Evolutionary conservation across 2,329 filamentous ascomycete species (phyloP).

Genomic region (Pestalotiopsis sp.): DNA sequence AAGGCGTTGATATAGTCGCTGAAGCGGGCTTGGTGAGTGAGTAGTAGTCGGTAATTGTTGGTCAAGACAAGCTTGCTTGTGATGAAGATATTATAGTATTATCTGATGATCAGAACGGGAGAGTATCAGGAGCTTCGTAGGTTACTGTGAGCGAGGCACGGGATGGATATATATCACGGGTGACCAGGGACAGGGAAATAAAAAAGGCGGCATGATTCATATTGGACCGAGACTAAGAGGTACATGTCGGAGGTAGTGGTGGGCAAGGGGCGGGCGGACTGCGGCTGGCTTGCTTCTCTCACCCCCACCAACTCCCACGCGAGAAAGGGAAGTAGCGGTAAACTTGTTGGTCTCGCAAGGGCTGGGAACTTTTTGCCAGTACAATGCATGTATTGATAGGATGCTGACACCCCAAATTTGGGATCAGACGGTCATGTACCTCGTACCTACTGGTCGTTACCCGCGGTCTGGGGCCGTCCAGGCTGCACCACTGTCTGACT

Average conservation of each 20-base stretch:
- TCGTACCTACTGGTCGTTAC: not conserved
- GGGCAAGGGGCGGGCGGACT: not conserved
- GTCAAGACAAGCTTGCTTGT: slow-evolving; percentile 9
- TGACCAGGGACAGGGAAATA: not conserved
- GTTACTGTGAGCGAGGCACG: slow-evolving; percentile 11
- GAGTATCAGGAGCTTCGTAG: not conserved
- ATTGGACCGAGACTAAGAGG: slow-evolving; percentile 8
- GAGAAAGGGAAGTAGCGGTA: slow-evolving; percentile 12
- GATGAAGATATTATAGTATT: not conserved
- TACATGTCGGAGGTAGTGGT: not conserved
- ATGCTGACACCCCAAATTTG: slow-evolving; percentile 12
- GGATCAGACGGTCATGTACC: not conserved
- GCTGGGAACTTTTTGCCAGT: not conserved
- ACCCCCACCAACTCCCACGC: slow-evolving; percentile 5
- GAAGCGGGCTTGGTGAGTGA: not conserved
- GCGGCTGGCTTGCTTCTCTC: not conserved
- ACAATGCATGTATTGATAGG: not conserved
- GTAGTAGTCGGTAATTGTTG: not conserved
- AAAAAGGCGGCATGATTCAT: slow-evolving; percentile 12
- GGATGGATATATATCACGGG: slow-evolving; percentile 10
- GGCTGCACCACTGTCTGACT: not conserved
- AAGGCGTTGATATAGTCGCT: not conserved
- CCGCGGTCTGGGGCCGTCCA: not conserved
- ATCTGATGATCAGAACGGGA: slow-evolving; percentile 1
- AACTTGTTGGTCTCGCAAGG: slow-evolving; percentile 1